phyloP scores from a whole-genome alignment of 139 green algal species.

The Coccomyxa sp. region DNA sequence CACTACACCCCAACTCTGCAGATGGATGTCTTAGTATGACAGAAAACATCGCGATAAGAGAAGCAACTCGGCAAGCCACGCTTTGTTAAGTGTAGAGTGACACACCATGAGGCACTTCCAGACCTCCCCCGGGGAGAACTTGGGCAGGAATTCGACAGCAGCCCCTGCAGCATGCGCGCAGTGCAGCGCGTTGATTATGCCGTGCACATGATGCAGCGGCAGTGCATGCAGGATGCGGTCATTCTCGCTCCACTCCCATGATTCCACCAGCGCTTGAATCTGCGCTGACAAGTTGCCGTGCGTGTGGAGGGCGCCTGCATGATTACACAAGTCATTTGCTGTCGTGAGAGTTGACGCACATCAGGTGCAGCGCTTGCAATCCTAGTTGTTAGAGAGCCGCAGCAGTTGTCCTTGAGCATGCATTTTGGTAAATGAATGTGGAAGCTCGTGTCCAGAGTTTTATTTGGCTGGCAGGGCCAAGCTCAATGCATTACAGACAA shows the following conservation, averaged over 20 bases:
- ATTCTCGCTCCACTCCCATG: conserved; percentile 71
- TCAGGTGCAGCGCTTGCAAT: background rate
- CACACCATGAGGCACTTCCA: conserved; percentile 60
- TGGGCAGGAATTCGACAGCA: conserved; percentile 69
- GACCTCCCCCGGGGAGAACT: conserved; percentile 65
- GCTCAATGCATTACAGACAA: background rate
- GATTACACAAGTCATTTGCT: background rate
- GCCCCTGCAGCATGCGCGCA: conserved; percentile 66
- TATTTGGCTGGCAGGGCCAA: background rate
- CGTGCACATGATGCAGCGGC: conserved; percentile 95
- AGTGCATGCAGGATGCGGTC: conserved; percentile 88
- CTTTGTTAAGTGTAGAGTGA: background rate
- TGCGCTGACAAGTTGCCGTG: conserved; percentile 64
- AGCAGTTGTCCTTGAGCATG: no score
- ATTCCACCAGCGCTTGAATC: conserved; percentile 43
- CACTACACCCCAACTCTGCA: background rate
- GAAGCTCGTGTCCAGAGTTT: background rate
- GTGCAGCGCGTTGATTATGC: conserved; percentile 89
- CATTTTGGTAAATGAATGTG: background rate
- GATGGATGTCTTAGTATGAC: background rate
- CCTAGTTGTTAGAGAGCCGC: no score
- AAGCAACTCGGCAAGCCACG: no score
- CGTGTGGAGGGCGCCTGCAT: conserved; percentile 65
- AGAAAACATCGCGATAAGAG: no score
- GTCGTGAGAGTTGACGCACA: background rate